phyloP scores from a whole-genome alignment of 2,329 filamentous ascomycete species.

The Ascosphaera acerosa region DNA sequence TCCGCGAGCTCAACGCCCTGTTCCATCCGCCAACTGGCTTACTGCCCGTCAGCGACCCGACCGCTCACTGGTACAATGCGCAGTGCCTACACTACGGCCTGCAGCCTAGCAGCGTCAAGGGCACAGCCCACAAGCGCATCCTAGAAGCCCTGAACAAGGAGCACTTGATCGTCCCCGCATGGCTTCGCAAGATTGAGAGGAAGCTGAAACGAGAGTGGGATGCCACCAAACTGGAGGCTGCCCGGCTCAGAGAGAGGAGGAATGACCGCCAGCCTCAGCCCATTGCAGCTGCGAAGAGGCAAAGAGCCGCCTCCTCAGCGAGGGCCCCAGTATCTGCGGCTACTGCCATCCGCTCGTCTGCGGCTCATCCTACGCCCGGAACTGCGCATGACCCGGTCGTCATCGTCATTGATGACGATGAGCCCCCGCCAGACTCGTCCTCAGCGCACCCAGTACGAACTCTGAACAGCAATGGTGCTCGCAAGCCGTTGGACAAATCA shows the following conservation, averaged over 20 bases:
- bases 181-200: conserved; percentile 25
- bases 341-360: too few relatives aligned
- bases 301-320: too few relatives aligned
- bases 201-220: conserved; percentile 33
- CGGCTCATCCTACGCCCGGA: neutral
- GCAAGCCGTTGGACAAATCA: too few relatives aligned
- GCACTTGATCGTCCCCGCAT: conserved; percentile 23
- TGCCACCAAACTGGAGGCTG: conserved; percentile 24
- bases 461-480: too few relatives aligned
- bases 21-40: conserved; percentile 10
- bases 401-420: neutral
- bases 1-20: conserved; percentile 21
- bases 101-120: conserved; percentile 29
- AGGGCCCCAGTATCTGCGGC: too few relatives aligned
- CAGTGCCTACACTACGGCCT: conserved; percentile 38
- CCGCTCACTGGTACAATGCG: conserved; percentile 36
- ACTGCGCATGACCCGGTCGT: neutral
- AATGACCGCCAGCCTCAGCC: too few relatives aligned
- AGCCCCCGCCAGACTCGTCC: too few relatives aligned
- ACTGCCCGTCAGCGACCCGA: conserved; percentile 19
- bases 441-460: too few relatives aligned
- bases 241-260: conserved; percentile 21
- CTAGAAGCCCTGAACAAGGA: conserved; percentile 29
- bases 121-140: conserved; percentile 31
- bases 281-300: too few relatives aligned